phyloP scores from a whole-genome alignment of 768 basidiomycete species.

The Exsudoporus frostii region DNA sequence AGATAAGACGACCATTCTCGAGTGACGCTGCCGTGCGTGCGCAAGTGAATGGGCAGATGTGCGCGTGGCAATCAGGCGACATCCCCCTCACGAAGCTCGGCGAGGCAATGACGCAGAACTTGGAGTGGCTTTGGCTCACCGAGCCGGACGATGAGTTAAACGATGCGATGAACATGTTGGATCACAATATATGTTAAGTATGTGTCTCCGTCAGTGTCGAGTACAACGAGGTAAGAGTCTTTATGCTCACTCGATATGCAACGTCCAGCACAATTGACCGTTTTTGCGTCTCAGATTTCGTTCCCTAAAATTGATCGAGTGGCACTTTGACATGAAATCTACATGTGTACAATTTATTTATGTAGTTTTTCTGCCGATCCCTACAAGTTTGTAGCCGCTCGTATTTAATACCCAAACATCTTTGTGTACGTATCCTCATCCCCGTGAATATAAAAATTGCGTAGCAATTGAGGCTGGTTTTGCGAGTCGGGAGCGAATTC shows the following conservation, averaged over 20 bases:
- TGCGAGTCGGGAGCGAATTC: no score
- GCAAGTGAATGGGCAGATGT: slow-evolving; percentile 16
- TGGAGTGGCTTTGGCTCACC: slow-evolving; percentile 50
- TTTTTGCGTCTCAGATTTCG: not conserved
- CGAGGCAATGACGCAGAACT: slow-evolving; percentile 43
- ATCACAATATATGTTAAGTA: not conserved
- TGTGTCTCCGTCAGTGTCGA: not conserved
- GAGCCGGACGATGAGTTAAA: slow-evolving; percentile 20
- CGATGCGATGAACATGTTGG: slow-evolving; percentile 19
- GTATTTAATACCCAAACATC: no score
- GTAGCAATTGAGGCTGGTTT: no score
- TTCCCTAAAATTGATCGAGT: no score
- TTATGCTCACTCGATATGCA: not conserved
- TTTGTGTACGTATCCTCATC: no score
- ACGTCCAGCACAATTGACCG: not conserved
- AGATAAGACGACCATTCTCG: slow-evolving; percentile 46
- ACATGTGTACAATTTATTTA: no score
- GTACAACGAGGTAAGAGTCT: not conserved
- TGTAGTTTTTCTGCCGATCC: no score
- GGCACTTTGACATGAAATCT: no score
- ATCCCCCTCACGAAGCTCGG: slow-evolving; percentile 39
- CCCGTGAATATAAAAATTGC: no score
- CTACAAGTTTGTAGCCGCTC: no score
- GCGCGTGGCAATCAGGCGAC: slow-evolving; percentile 12
- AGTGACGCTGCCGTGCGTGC: slow-evolving; percentile 31